These are phyloP conservation scores for Carex scoparia DNA, from an alignment of 176 grass and related monocot species.

Conservation along the genomic window DNA sequence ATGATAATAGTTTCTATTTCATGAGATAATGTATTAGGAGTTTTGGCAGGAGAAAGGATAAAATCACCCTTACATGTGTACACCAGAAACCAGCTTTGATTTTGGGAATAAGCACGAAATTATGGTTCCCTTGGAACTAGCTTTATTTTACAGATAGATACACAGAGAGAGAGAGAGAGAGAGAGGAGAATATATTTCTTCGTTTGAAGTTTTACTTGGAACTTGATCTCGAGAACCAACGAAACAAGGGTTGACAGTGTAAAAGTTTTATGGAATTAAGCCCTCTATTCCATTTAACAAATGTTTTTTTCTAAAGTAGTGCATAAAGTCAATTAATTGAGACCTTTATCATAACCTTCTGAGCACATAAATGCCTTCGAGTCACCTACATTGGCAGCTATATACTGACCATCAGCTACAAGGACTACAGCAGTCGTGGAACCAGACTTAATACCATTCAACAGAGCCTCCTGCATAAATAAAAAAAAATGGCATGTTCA, in stretches of 20 bases:
- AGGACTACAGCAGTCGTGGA: constrained; percentile 76
- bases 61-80: not conserved
- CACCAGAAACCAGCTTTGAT: not conserved
- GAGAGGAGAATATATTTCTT: not conserved
- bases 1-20: not conserved
- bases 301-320: not conserved
- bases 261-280: not conserved
- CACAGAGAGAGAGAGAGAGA: not conserved
- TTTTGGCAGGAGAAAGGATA: not conserved
- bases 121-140: not conserved
- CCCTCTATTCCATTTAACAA: not conserved
- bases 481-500: constrained; percentile 5
- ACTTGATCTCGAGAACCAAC: not conserved
- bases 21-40: not conserved
- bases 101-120: not conserved
- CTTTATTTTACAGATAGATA: not conserved
- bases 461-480: constrained; percentile 73
- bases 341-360: constrained; percentile 30
- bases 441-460: constrained; percentile 56
- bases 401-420: constrained; percentile 69
- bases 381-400: constrained; percentile 89
- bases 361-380: constrained; percentile 93
- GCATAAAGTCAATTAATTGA: not conserved
- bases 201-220: not conserved
- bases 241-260: not conserved